Evolutionary conservation across 768 basidiomycete genomes (phyloP).

Genomic region (Panaeolus papilionaceus): DNA sequence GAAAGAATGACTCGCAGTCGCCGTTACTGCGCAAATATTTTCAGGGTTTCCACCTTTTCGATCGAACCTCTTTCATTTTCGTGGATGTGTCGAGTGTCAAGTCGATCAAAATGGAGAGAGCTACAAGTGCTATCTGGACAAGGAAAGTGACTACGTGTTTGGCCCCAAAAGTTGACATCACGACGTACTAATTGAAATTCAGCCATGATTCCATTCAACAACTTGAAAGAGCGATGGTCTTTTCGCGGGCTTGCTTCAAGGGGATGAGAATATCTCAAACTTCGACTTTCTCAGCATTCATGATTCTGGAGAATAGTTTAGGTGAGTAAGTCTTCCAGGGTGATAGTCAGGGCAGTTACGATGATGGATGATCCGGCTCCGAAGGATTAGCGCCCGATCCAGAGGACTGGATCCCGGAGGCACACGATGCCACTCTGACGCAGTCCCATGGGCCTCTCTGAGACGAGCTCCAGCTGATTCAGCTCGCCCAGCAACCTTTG

Average conservation of each 20-base stretch:
- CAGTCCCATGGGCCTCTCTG: background rate
- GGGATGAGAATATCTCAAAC: too few relatives aligned
- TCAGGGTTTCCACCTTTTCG: background rate
- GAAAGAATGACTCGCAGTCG: background rate
- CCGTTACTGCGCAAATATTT: constrained; percentile 10
- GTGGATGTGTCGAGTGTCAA: background rate
- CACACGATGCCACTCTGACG: background rate
- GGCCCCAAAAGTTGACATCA: too few relatives aligned
- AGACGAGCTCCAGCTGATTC: too few relatives aligned
- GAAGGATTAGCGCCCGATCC: constrained; percentile 6
- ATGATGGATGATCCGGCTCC: constrained; percentile 12
- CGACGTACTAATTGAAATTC: too few relatives aligned
- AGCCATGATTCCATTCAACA: too few relatives aligned
- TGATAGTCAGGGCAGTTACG: background rate
- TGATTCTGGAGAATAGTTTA: background rate
- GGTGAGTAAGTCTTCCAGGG: background rate
- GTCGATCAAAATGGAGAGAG: background rate
- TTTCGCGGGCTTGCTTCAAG: too few relatives aligned
- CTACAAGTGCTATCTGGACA: background rate
- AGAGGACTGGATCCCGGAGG: background rate
- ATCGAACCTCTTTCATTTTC: background rate
- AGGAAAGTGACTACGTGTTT: background rate
- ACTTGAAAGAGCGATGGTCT: too few relatives aligned
- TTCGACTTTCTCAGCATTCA: too few relatives aligned
- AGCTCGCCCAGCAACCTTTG: too few relatives aligned